Conservation (phyloP, 345 rosid genomes). For the Reutealis trisperma region DNA sequence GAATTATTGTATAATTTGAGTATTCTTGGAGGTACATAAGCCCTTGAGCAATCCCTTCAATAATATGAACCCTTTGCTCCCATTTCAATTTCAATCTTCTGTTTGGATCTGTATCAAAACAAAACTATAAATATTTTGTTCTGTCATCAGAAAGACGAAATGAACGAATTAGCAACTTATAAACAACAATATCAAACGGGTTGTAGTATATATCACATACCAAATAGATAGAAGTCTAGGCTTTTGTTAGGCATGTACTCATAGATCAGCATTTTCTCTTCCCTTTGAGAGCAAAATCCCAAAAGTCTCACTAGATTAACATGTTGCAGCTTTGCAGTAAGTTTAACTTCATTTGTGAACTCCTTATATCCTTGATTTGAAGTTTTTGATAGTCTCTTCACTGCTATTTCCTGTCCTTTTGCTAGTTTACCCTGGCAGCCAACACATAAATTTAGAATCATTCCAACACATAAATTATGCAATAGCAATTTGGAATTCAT, state of each 20-base stretch:
- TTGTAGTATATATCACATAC: not conserved
- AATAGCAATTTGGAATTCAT: no score
- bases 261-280: constrained; percentile 46
- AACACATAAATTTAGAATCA: no score
- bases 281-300: constrained; percentile 37
- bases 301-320: constrained; percentile 39
- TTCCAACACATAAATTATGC: no score
- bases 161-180: not conserved
- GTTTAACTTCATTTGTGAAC: constrained; percentile 39
- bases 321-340: constrained; percentile 47
- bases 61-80: constrained; percentile 11
- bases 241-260: constrained; percentile 43
- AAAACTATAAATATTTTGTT: not conserved
- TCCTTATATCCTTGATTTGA: constrained; percentile 45
- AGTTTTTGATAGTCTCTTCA: constrained; percentile 42
- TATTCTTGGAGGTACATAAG: constrained; percentile 38
- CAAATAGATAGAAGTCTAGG: constrained; percentile 39
- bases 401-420: constrained; percentile 44
- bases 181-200: no score
- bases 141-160: not conserved
- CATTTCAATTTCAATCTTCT: constrained; percentile 16
- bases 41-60: constrained; percentile 34
- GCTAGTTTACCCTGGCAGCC: constrained; percentile 27
- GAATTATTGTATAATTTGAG: constrained; percentile 34
- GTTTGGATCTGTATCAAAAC: not conserved